Percentiles rank a stretch among this genome's conserved stretches.
Conservation (phyloP, 1,284 basidiomycete genomes). For the Cerioporus squamosus region DNA sequence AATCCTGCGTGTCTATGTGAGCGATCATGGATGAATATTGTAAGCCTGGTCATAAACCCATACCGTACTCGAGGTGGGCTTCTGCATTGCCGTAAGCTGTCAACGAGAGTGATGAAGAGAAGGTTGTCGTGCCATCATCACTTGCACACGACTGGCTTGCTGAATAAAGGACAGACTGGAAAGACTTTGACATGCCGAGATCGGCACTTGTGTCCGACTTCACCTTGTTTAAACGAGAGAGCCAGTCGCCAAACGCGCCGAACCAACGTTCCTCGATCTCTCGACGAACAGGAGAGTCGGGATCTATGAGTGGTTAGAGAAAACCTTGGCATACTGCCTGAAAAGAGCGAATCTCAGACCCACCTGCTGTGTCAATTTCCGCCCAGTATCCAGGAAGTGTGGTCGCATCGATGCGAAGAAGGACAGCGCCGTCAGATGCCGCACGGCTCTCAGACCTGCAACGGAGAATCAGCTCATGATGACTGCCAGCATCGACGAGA, state of each 20-base stretch:
- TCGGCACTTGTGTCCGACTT: slow-evolving; percentile 6
- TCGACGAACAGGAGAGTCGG: slow-evolving; percentile 3
- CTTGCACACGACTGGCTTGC: slow-evolving; percentile 8
- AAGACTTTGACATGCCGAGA: slow-evolving; percentile 8
- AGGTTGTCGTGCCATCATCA: slow-evolving; percentile 9
- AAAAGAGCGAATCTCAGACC: neutral
- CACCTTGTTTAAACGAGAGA: slow-evolving; percentile 10
- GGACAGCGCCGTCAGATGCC: slow-evolving; percentile 3
- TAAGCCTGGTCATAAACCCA: neutral
- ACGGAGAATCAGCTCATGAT: no score
- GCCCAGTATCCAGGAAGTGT: slow-evolving; percentile 7
- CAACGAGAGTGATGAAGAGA: slow-evolving; percentile 1
- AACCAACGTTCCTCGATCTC: slow-evolving; percentile 14
- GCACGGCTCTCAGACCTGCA: slow-evolving; percentile 2
- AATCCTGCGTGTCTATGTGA: neutral
- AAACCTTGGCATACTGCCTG: neutral
- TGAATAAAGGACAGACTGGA: slow-evolving; percentile 8
- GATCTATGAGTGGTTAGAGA: slow-evolving; percentile 1
- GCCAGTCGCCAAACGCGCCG: slow-evolving; percentile 12
- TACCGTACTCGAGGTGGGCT: slow-evolving; percentile 1
- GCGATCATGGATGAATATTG: no score
- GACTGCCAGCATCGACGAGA: no score
- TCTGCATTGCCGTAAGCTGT: neutral
- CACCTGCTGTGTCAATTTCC: slow-evolving; percentile 7
- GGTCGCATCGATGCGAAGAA: slow-evolving; percentile 7